Evolutionary conservation across 2,329 filamentous ascomycete species (phyloP).

Genomic region (Pseudocercospora ulei): DNA sequence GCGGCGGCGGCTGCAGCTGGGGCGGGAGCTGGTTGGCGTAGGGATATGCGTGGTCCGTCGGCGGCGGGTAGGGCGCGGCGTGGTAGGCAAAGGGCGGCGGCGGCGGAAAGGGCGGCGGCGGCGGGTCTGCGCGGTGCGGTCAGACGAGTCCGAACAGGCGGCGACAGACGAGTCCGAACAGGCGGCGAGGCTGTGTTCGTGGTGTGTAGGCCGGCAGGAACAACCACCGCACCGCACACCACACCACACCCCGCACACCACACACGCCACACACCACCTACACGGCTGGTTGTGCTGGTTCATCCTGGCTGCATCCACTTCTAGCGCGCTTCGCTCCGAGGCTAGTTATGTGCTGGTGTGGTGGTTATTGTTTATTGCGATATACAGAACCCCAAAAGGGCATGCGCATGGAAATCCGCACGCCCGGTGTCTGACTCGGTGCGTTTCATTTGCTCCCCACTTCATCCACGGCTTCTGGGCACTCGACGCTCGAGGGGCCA

Average conservation of each 20-base stretch:
- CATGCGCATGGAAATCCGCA: too few relatives aligned
- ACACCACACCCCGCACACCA: too few relatives aligned
- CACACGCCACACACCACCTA: background rate
- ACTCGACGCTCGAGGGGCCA: too few relatives aligned
- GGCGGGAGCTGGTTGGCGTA: slow-evolving; percentile 6
- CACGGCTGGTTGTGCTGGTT: slow-evolving; percentile 8
- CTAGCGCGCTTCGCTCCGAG: slow-evolving; percentile 3
- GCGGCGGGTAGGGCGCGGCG: slow-evolving; percentile 7
- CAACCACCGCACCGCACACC: too few relatives aligned
- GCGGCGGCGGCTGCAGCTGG: slow-evolving; percentile 12
- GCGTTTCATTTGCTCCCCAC: too few relatives aligned
- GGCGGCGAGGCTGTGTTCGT: too few relatives aligned
- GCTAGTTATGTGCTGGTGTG: slow-evolving; percentile 6
- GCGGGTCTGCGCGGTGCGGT: slow-evolving; percentile 4
- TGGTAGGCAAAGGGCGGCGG: slow-evolving; percentile 10
- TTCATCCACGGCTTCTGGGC: too few relatives aligned
- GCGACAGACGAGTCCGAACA: too few relatives aligned
- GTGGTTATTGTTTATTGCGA: slow-evolving; percentile 3
- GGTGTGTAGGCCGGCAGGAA: too few relatives aligned
- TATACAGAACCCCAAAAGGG: slow-evolving; percentile 1
- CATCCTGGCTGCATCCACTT: slow-evolving; percentile 4
- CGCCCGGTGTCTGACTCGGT: too few relatives aligned
- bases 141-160: background rate
- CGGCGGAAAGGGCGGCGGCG: slow-evolving; percentile 2
- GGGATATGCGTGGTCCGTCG: slow-evolving; percentile 3